A percentile compares a stretch with the other conserved stretches of the same genome.
Conservation (phyloP, 2,329 filamentous ascomycete species). For the Venturia aucupariae region DNA sequence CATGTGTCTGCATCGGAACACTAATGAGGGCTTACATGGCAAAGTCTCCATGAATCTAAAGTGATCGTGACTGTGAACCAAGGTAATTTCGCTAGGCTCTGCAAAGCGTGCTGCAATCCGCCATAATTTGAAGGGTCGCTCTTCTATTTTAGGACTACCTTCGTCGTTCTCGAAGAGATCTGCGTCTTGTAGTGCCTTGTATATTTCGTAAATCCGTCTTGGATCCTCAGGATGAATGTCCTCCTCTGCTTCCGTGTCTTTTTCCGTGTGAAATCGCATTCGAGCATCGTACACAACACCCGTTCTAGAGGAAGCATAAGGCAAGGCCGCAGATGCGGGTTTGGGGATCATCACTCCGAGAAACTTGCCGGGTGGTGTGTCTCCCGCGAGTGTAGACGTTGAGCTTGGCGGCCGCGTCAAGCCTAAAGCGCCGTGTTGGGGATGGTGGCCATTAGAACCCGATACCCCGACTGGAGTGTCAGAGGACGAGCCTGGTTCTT, state of each 20-base stretch:
- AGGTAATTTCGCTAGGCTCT: constrained; percentile 67
- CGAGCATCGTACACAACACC: constrained; percentile 69
- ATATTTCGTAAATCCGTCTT: constrained; percentile 83
- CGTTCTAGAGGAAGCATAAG: constrained; percentile 31
- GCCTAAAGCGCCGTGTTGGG: not conserved
- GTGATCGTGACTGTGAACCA: constrained; percentile 70
- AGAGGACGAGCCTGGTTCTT: not conserved
- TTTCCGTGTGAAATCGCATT: constrained; percentile 91
- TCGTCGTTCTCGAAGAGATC: not conserved
- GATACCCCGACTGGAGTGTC: not conserved
- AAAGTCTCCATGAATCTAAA: constrained; percentile 65
- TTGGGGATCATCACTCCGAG: constrained; percentile 11
- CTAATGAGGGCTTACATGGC: constrained; percentile 28
- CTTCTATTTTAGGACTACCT: constrained; percentile 57
- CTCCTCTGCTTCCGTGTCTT: constrained; percentile 41
- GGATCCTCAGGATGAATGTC: constrained; percentile 93
- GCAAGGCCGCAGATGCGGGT: constrained; percentile 19
- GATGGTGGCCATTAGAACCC: not conserved
- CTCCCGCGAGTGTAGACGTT: not conserved
- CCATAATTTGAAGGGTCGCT: constrained; percentile 38
- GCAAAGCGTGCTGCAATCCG: constrained; percentile 73
- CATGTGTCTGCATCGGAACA: not conserved
- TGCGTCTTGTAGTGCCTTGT: constrained; percentile 73
- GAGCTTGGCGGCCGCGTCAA: not conserved
- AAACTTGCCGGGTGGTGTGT: not conserved